These are phyloP conservation scores for Chrysoporthe austroafricana DNA, from an alignment of 2,329 filamentous ascomycete species.

Conservation along the genomic window DNA sequence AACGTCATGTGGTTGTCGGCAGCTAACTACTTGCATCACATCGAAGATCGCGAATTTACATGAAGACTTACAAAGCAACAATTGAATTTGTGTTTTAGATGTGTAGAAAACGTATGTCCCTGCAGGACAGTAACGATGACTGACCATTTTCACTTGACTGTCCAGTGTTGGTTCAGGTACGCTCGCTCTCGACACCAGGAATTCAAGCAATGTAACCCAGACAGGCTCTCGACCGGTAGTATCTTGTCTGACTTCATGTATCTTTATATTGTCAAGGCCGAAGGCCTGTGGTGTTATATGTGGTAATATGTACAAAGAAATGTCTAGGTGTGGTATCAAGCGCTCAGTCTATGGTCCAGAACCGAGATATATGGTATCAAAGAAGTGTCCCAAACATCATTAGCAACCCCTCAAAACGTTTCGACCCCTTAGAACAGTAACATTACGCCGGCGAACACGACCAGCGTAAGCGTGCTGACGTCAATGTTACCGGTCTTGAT, in stretches of 20 bases:
- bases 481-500: conserved; percentile 5
- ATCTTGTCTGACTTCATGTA: not conserved
- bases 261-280: not conserved
- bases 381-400: conserved; percentile 1
- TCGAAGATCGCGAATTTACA: too few relatives aligned
- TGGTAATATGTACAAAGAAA: conserved; percentile 4
- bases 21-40: too few relatives aligned
- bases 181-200: too few relatives aligned
- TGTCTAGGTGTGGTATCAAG: conserved; percentile 5
- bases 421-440: conserved; percentile 13
- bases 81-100: too few relatives aligned
- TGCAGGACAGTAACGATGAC: too few relatives aligned
- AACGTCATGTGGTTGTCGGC: too few relatives aligned
- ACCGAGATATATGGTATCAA: conserved; percentile 5
- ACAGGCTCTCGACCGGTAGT: too few relatives aligned
- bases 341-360: conserved; percentile 1
- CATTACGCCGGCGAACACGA: conserved; percentile 19
- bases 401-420: not conserved
- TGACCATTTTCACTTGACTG: too few relatives aligned
- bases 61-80: too few relatives aligned
- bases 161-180: too few relatives aligned
- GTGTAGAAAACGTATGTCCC: too few relatives aligned
- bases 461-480: conserved; percentile 25
- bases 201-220: too few relatives aligned
- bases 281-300: not conserved